phyloP scores from a whole-genome alignment of 805 yeast species.

The Diddensiella caesifluorescens region DNA sequence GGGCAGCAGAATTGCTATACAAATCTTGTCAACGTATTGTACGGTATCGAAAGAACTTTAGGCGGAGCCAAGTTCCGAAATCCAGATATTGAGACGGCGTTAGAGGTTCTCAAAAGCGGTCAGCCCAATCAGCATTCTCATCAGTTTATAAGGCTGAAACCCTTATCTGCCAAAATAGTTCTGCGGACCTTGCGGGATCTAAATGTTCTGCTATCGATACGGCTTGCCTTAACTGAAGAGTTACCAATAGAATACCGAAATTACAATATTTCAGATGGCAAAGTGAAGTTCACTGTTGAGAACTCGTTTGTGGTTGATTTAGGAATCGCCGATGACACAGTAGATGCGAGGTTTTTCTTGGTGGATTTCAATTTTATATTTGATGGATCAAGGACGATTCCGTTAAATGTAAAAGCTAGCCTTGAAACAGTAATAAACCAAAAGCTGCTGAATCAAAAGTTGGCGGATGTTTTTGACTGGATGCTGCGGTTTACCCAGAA shows the following conservation, averaged over 20 bases:
- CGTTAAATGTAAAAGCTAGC: constrained; percentile 33
- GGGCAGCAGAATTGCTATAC: constrained; percentile 68
- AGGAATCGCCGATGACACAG: constrained; percentile 62
- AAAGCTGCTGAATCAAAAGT: constrained; percentile 41
- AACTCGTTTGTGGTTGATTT: constrained; percentile 70
- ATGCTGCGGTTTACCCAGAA: constrained; percentile 57
- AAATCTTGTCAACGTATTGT: constrained; percentile 59
- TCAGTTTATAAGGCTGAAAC: constrained; percentile 45
- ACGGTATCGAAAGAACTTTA: constrained; percentile 60
- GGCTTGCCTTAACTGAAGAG: constrained; percentile 56
- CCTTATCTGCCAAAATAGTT: constrained; percentile 51
- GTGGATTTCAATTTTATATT: constrained; percentile 70
- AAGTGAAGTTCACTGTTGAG: constrained; percentile 58
- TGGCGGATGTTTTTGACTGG: constrained; percentile 51
- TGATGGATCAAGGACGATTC: constrained; percentile 31
- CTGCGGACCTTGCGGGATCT: constrained; percentile 60
- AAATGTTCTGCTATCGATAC: constrained; percentile 65
- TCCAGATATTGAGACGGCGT: constrained; percentile 81
- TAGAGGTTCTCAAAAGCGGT: constrained; percentile 77
- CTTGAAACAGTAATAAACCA: constrained; percentile 55
- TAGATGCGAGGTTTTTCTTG: constrained; percentile 64
- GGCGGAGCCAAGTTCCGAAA: constrained; percentile 88
- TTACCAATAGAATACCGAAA: constrained; percentile 62
- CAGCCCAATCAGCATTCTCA: constrained; percentile 69
- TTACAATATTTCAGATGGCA: constrained; percentile 68